These are phyloP conservation scores for Auxenochlorella protothecoides DNA, from an alignment of 139 green algal genomes.

Conservation along the genomic window DNA sequence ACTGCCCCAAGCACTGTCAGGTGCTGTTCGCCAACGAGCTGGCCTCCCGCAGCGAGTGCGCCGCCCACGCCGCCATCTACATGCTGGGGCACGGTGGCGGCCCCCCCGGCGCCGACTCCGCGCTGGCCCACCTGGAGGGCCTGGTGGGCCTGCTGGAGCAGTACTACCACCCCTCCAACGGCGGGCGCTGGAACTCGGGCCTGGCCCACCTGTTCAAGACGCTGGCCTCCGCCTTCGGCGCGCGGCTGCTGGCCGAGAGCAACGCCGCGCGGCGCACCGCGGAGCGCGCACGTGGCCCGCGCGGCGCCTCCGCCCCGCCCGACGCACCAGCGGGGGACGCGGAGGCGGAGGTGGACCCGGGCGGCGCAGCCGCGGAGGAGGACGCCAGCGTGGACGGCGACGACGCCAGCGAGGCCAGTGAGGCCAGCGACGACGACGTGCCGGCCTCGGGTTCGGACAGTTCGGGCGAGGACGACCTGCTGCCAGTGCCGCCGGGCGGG, in stretches of 20 bases:
- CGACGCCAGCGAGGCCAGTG: not conserved
- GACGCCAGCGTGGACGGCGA: not conserved
- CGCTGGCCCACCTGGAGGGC: constrained; percentile 25
- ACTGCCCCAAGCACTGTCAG: constrained; percentile 6
- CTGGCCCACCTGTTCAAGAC: too few relatives aligned
- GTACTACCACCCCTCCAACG: constrained; percentile 82
- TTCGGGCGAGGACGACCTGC: too few relatives aligned
- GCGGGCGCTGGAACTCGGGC: constrained; percentile 16
- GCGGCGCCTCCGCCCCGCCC: too few relatives aligned
- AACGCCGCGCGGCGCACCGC: too few relatives aligned
- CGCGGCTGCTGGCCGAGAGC: too few relatives aligned
- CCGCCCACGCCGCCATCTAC: constrained; percentile 23
- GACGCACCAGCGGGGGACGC: too few relatives aligned
- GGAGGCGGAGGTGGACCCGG: constrained; percentile 29
- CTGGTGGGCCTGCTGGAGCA: constrained; percentile 60
- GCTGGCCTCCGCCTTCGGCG: too few relatives aligned
- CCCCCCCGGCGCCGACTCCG: constrained; percentile 3
- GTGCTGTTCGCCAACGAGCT: constrained; percentile 9
- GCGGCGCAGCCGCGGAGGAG: not conserved
- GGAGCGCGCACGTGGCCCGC: too few relatives aligned
- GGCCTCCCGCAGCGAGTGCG: constrained; percentile 10
- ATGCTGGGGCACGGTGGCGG: constrained; percentile 17
- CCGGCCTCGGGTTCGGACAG: too few relatives aligned
- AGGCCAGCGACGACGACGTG: not conserved
- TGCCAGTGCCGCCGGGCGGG: too few relatives aligned